Base-by-base conservation (phyloP, 2,329 filamentous ascomycete species). In the Phyllosticta paracitricarpa region DNA sequence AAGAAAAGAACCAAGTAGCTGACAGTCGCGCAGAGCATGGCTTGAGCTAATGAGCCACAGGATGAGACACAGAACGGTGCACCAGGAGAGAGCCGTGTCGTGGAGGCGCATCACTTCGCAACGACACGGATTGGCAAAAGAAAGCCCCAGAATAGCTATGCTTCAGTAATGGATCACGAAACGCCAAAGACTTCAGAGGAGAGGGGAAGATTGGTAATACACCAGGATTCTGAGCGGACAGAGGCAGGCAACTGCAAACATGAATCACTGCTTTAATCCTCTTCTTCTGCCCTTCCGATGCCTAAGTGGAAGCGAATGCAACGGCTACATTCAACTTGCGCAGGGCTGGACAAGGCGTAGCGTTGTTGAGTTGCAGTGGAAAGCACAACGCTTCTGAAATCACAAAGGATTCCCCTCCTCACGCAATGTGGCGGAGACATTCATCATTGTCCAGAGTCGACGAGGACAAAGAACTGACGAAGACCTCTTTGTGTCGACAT, bases 1-100 rank as follows among this genome's bases (percentile, higher is more conserved):
- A 48, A n/a, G 40, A n/a, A 48, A 48, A 19, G 14, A 14, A n/a
- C 7, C 40, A 48, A 48, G 40, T 19, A 48, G 40, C 40, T 48
- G 40, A 5, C 40, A 48, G 40, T 48, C 17, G 40, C 14, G 40
- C 40, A 48, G 40, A 48, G 40, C 40, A 53, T 59, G 58, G 51
- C 30, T 59, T 54, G 53, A 33, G 40, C 55, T 61, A 61, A 60
- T 54, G 19, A 26, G 8, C 26, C 35, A 56, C 26, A 52, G 17
- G 4, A 53, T 56, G 58, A 35, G 25, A 56, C 58, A 33, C 51
- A 22, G 30, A 26, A 35, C 40, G 54, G 58, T 4, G 24, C 33
- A 56, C 54, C 17, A 56, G 33, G n/a, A 35, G 26, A 17, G 40
- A 56, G 58, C 40, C 25, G 26, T 54, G 35, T 35, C 19, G 53